These are phyloP conservation scores for Porogramme epimiltina DNA, from an alignment of 1,284 basidiomycete genomes.

Conservation along the genomic window DNA sequence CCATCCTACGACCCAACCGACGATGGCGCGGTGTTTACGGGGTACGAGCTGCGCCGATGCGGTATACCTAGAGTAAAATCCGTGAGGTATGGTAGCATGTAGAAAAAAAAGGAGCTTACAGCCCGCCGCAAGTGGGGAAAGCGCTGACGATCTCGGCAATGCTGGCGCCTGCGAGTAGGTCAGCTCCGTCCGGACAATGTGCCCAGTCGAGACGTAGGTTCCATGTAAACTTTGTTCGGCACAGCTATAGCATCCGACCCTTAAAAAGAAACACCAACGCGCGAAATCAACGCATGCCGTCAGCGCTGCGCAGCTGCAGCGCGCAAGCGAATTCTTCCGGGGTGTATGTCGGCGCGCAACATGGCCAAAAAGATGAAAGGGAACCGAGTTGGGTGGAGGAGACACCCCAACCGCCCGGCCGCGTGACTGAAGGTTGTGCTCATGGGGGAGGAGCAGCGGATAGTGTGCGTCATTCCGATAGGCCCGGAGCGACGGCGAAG, in stretches of 20 bases:
- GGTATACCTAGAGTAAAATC: conserved; percentile 52
- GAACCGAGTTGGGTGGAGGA: neutral
- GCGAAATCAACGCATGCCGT: too few relatives aligned
- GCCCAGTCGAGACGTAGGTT: too few relatives aligned
- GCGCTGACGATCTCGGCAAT: conserved; percentile 82
- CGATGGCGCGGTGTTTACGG: conserved; percentile 63
- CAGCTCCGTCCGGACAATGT: neutral
- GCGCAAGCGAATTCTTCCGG: too few relatives aligned
- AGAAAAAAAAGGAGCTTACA: neutral
- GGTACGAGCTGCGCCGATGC: conserved; percentile 80
- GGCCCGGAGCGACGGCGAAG: conserved; percentile 1
- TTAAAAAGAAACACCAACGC: too few relatives aligned
- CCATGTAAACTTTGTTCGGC: too few relatives aligned
- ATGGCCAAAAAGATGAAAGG: neutral
- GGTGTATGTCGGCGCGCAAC: too few relatives aligned
- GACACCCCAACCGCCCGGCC: neutral
- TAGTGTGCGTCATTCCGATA: conserved; percentile 4
- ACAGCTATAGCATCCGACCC: too few relatives aligned
- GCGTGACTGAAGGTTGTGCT: neutral
- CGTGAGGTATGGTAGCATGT: neutral
- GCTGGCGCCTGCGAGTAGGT: conserved; percentile 49
- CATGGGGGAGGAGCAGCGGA: conserved; percentile 12
- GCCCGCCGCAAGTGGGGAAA: conserved; percentile 74
- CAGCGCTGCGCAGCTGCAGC: too few relatives aligned
- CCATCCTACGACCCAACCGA: conserved; percentile 82